Evolutionary conservation across 345 rosid species (phyloP), one percentile per base, ranked within the genome.

Genomic region (Geranium rotundifolium): DNA sequence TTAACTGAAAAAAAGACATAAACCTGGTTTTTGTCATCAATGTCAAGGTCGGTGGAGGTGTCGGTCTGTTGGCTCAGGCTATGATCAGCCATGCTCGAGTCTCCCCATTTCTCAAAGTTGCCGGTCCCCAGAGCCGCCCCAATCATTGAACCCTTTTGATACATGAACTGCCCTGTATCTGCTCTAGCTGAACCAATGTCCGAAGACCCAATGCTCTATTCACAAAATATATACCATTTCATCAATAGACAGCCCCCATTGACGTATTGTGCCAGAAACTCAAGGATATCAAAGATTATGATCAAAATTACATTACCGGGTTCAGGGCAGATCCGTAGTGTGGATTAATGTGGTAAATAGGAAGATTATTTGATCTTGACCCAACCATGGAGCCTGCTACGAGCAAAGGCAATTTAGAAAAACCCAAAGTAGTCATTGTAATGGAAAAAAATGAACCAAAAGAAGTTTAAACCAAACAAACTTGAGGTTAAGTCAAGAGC

Each of bases 21-120:
- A 5, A 85, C 95, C 91, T 85, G 89, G 77, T 76, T 68, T 74
- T 73, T 88, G 56, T 88, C 89, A 77, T 88, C 95, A 62, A 79
- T 80, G 71, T 85, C 91, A 68, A 85, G 69, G 77, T 88, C 95
- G 72, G 91, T 85, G 49, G 91, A 85, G 73, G 91, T 84, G 81
- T 85, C 95, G 69, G 95, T 88, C 63, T 85, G 91, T 68, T 46
- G 52, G 16, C 52, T 46, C 15, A 82, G 95, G 84, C 91, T 83
- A 70, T 80, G 77, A 73, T 85, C 95, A 20, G 82, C 87, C 77
- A 83, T 75, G 50, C 77, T 87, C 69, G 90, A 87, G 50, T 87
- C 91, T 39, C 79, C 85, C 91, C 95, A 83, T 63, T 79, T 87
- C 79, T 85, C 95, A 66, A 79, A 76, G 64, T 77, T 76, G 41